Base-by-base conservation (phyloP, 495 filamentous ascomycete species). In the Neurospora sp. region DNA sequence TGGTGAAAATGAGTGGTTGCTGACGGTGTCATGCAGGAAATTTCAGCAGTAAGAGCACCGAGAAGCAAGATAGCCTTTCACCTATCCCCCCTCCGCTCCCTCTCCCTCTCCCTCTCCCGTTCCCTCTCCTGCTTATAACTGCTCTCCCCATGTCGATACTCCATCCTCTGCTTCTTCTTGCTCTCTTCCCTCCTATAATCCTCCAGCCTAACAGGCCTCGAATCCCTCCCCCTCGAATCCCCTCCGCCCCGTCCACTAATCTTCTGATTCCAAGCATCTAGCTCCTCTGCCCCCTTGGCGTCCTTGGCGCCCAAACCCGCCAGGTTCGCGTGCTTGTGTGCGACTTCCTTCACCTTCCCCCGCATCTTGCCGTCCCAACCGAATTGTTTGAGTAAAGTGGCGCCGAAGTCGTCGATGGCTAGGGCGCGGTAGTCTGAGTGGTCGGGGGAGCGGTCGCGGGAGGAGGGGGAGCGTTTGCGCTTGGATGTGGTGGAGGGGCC, bases 341-440 rank as follows among this genome's bases (percentile, higher is more conserved):
- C 59, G 69, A 81, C 78, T 79, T 86, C 81, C 76, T 84, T 83
- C 16, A 81, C 81, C 70, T 84, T 85, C 72, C 70, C 86, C 76
- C 41, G 88, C 85, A 78, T 87, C 86, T 95, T 89, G 1, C 94
- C 95, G 73, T 97, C 93, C 95, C 94, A 98, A 5, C 96, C 96
- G 90, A 97, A 96, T 12, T 93, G 93, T 8, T 93, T 88, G 37
- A 99, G 86, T 69, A 98, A 82, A 3, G 93, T 93, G 31, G 92
- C 90, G 40, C 95, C 96, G 76, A 98, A 99, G 72, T 97, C 93
- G 73, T 98, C 96, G 42, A 98, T 93, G 0, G 96, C 95, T 12
- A 97, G 88, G 4, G 90, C 89, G 38, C 88, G 90, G 81, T 99
- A 99, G 76, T 95, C 93, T 65, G 93, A 93, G 31, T 96, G 83